phyloP scores from a whole-genome alignment of 768 basidiomycete genomes.

The Macrocybe gigantea region DNA sequence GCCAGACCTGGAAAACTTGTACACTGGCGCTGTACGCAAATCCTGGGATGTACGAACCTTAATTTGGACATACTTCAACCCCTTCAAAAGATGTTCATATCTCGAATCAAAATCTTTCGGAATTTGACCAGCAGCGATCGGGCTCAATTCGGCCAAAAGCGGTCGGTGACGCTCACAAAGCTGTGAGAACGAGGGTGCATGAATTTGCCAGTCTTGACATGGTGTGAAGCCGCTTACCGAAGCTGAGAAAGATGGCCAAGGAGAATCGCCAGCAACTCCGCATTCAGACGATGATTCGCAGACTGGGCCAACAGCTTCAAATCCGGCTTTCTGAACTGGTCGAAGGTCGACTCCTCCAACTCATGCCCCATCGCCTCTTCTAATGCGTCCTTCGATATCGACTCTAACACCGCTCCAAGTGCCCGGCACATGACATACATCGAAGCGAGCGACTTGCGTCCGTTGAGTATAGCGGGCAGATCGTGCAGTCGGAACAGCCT shows the following conservation, averaged over 20 bases:
- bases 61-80: constrained; percentile 76
- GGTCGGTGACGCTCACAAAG: constrained; percentile 90
- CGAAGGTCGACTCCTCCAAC: constrained; percentile 86
- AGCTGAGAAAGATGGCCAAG: constrained; percentile 78
- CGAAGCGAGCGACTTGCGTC: constrained; percentile 75
- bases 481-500: constrained; percentile 39
- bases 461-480: constrained; percentile 46
- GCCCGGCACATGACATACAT: constrained; percentile 90
- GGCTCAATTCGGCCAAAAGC: constrained; percentile 78
- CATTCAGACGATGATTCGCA: constrained; percentile 74
- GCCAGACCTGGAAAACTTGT: constrained; percentile 67
- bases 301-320: constrained; percentile 59
- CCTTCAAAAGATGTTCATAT: constrained; percentile 81
- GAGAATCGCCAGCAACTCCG: constrained; percentile 78
- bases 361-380: constrained; percentile 73
- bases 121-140: constrained; percentile 69
- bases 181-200: constrained; percentile 26
- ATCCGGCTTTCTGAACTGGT: constrained; percentile 73
- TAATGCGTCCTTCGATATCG: constrained; percentile 69
- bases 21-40: not conserved
- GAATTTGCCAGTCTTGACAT: not conserved
- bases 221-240: constrained; percentile 42
- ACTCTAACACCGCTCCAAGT: constrained; percentile 69
- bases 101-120: constrained; percentile 76
- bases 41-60: constrained; percentile 40